Conservation (phyloP, 1,284 basidiomycete genomes). For the Apiotrichum porosum region DNA sequence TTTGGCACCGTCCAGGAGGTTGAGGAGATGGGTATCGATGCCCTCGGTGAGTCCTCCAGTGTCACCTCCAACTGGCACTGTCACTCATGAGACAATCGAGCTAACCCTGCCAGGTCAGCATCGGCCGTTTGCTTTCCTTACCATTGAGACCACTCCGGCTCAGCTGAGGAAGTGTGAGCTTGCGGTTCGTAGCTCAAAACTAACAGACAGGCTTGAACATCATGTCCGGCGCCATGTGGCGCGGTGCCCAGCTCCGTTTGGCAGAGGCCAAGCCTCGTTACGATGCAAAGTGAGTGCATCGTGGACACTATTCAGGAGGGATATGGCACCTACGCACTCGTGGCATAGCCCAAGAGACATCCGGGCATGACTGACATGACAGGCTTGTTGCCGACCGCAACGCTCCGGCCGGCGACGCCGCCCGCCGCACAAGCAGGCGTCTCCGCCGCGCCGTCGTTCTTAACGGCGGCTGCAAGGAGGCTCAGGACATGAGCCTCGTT, state of each 20-base stretch:
- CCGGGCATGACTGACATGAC: background rate
- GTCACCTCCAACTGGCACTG: background rate
- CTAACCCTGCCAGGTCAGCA: slow-evolving; percentile 31
- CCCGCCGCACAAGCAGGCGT: slow-evolving; percentile 4
- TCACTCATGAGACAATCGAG: background rate
- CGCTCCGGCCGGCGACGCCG: slow-evolving; percentile 14
- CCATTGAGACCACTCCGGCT: slow-evolving; percentile 37
- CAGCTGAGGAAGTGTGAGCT: slow-evolving; percentile 44
- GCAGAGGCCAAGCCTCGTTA: slow-evolving; percentile 42
- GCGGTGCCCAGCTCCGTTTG: slow-evolving; percentile 42
- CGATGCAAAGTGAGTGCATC: slow-evolving; percentile 15
- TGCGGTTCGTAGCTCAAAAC: background rate
- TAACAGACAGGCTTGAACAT: slow-evolving; percentile 39
- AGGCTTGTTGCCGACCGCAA: slow-evolving; percentile 25
- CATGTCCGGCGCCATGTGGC: slow-evolving; percentile 46
- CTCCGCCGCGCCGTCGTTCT: slow-evolving; percentile 1
- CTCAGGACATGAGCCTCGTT: slow-evolving; percentile 41
- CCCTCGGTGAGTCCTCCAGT: slow-evolving; percentile 41
- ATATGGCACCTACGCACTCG: too few relatives aligned
- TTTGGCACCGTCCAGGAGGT: slow-evolving; percentile 41
- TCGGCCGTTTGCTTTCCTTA: slow-evolving; percentile 43
- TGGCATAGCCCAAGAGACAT: background rate
- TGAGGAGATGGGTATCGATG: slow-evolving; percentile 39
- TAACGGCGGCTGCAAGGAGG: slow-evolving; percentile 38
- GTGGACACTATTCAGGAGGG: too few relatives aligned